Conservation (phyloP, 192 early-diverging fungal species). For the Rhizophlyctis rosea region DNA sequence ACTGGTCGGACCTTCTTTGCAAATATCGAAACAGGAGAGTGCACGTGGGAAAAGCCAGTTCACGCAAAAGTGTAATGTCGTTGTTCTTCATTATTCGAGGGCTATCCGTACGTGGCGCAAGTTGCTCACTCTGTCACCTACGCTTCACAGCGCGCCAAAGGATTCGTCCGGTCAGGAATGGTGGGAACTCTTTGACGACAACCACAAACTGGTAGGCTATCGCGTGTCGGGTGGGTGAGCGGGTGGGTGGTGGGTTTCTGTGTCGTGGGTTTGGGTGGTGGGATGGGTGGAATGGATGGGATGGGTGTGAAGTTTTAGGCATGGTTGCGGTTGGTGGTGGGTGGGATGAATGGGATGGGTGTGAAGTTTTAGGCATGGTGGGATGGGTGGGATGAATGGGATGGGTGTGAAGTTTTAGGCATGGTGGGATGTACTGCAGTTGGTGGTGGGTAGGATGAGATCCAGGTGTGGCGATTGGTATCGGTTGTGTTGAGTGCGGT, state of each 20-base stretch:
- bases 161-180: constrained; percentile 82
- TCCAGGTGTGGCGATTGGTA: too few species aligned
- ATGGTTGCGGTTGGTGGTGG: too few species aligned
- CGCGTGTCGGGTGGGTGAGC: background rate
- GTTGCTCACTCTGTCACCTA: background rate
- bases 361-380: too few species aligned
- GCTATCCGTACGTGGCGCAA: background rate
- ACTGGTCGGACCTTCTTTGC: constrained; percentile 53
- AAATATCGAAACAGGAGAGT: constrained; percentile 74
- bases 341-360: constrained; percentile 1
- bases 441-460: too few species aligned
- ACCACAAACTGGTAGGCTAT: constrained; percentile 57
- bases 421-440: too few species aligned
- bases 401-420: too few species aligned
- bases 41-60: constrained; percentile 62
- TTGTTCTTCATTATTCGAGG: too few species aligned
- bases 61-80: constrained; percentile 64
- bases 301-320: too few species aligned
- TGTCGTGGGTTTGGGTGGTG: too few species aligned
- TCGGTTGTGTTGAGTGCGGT: too few species aligned
- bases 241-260: too few species aligned
- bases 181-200: constrained; percentile 95
- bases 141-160: constrained; percentile 55
- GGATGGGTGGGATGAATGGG: constrained; percentile 1
- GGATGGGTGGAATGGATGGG: constrained; percentile 1